A percentile compares a stretch with the other conserved stretches of the same genome.
phyloP scores from a whole-genome alignment of 2,329 filamentous ascomycete species.

The Cercospora sesami region DNA sequence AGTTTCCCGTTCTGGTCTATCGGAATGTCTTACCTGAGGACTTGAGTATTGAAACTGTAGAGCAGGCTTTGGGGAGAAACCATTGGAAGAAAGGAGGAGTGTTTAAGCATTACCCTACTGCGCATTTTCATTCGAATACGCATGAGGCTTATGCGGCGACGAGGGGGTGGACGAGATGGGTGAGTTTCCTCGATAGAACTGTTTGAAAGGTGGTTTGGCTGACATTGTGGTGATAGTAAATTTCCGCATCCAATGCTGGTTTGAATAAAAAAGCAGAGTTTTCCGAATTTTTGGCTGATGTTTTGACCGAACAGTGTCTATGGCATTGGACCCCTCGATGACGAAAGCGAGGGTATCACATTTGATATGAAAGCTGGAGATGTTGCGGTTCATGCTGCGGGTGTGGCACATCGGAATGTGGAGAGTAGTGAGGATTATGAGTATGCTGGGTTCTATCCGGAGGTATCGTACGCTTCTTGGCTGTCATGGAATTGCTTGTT shows the following conservation, averaged over 20 bases:
- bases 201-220: no score
- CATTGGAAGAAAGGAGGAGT: slow-evolving; percentile 31
- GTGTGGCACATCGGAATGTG: slow-evolving; percentile 33
- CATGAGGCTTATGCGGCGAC: slow-evolving; percentile 33
- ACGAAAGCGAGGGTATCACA: slow-evolving; percentile 11
- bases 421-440: slow-evolving; percentile 31
- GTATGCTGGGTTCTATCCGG: slow-evolving; percentile 33
- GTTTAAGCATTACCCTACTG: slow-evolving; percentile 28
- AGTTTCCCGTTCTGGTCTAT: slow-evolving; percentile 36
- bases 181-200: no score
- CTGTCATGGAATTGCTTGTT: no score
- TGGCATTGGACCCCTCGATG: slow-evolving; percentile 19
- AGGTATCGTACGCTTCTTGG: no score
- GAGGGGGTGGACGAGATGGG: slow-evolving; percentile 23
- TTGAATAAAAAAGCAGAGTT: no score
- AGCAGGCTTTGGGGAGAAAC: slow-evolving; percentile 27
- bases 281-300: no score
- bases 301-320: no score
- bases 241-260: no score
- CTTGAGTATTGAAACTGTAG: slow-evolving; percentile 26
- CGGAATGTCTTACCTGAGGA: slow-evolving; percentile 33
- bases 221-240: no score
- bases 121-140: slow-evolving; percentile 33
- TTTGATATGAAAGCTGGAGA: slow-evolving; percentile 22
- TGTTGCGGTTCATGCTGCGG: slow-evolving; percentile 27